Percentiles rank a stretch among this genome's conserved stretches.
Evolutionary conservation across 2,329 filamentous ascomycete genomes (phyloP).

Genomic region (Daldinia sp.): DNA sequence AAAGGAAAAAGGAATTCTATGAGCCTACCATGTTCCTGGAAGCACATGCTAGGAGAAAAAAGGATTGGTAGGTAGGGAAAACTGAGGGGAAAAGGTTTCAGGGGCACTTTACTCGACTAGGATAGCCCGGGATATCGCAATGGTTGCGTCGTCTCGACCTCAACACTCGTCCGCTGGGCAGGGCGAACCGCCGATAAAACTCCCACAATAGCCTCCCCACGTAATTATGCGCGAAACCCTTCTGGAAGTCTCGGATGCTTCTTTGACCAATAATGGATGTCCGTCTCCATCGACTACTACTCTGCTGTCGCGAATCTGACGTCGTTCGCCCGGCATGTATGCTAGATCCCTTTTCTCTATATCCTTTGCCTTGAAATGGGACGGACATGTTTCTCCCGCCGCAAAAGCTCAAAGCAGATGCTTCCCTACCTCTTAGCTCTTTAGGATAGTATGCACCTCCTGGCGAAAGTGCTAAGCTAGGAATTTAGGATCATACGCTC

Average conservation of each 20-base stretch:
- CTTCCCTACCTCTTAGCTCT: slow-evolving; percentile 6
- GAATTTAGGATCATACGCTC: not conserved
- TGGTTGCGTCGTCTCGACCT: slow-evolving; percentile 34
- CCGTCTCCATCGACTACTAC: not conserved
- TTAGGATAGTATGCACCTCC: slow-evolving; percentile 3
- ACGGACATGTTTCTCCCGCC: not conserved
- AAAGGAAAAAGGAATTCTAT: not conserved
- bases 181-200: slow-evolving; percentile 15
- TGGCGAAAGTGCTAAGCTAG: slow-evolving; percentile 7
- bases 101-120: slow-evolving; percentile 4
- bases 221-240: slow-evolving; percentile 29
- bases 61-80: not conserved
- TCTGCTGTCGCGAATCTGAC: slow-evolving; percentile 25
- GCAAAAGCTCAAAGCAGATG: slow-evolving; percentile 12
- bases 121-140: slow-evolving; percentile 24
- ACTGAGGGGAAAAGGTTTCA: slow-evolving; percentile 1
- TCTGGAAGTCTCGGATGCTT: slow-evolving; percentile 21
- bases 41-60: not conserved
- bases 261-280: slow-evolving; percentile 18
- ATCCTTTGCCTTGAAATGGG: slow-evolving; percentile 16
- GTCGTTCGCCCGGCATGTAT: slow-evolving; percentile 10
- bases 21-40: slow-evolving; percentile 1
- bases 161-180: slow-evolving; percentile 11
- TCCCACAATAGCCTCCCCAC: slow-evolving; percentile 17
- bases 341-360: slow-evolving; percentile 12